Evolutionary conservation across 2,329 filamentous ascomycete species (phyloP).

Genomic region (Colletotrichum sp.): DNA sequence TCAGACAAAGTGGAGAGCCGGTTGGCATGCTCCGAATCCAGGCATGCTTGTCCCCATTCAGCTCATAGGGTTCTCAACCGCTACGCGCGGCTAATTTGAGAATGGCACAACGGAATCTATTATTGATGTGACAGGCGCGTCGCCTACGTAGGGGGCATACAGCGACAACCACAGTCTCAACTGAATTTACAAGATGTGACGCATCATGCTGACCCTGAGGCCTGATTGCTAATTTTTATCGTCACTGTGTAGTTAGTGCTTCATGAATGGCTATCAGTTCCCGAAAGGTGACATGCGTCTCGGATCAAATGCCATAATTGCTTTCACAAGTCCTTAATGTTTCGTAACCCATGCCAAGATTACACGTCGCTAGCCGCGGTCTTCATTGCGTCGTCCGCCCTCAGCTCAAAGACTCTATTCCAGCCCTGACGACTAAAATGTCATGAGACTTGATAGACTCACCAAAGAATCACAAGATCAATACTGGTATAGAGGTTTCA

Average conservation of each 20-base stretch:
- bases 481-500: fast-evolving
- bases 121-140: fast-evolving
- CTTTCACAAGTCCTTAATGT: background rate
- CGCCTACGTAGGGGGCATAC: fast-evolving
- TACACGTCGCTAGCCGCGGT: too few species aligned
- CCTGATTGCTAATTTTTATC: background rate
- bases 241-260: too few species aligned
- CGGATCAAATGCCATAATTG: too few species aligned
- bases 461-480: too few species aligned
- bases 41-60: background rate
- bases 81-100: background rate
- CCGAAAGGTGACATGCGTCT: too few species aligned
- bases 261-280: too few species aligned
- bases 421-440: too few species aligned
- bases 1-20: background rate
- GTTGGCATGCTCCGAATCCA: background rate
- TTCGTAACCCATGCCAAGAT: fast-evolving
- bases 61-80: background rate
- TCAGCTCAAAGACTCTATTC: too few species aligned
- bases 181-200: fast-evolving
- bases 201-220: background rate
- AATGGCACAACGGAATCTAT: background rate
- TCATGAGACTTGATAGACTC: too few species aligned
- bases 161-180: background rate
- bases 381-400: too few species aligned